These are phyloP conservation scores for Penicillium waksmanii DNA, from an alignment of 495 filamentous ascomycete genomes.

Conservation along the genomic window DNA sequence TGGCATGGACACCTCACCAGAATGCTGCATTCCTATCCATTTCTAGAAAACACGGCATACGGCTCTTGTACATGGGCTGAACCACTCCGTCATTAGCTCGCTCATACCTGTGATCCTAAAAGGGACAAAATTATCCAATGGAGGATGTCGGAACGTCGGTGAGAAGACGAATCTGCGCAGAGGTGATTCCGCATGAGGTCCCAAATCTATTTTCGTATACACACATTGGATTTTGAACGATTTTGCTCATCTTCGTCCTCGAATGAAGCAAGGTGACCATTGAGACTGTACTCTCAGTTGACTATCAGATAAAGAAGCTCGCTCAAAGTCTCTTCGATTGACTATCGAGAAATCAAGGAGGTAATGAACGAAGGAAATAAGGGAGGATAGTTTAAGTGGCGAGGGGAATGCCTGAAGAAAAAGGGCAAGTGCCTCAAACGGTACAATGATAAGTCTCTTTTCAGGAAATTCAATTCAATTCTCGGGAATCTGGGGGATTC, in stretches of 20 bases:
- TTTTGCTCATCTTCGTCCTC: not conserved
- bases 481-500: not conserved
- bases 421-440: not conserved
- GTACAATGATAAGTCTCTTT: not conserved
- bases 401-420: not conserved
- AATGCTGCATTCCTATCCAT: slow-evolving; percentile 1
- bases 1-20: not conserved
- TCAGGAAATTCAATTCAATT: slow-evolving; percentile 1
- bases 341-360: too few species aligned
- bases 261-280: not conserved
- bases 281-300: too few species aligned
- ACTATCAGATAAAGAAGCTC: too few species aligned
- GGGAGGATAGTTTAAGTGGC: not conserved
- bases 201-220: too few species aligned
- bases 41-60: not conserved
- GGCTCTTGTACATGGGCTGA: not conserved
- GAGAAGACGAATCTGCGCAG: not conserved
- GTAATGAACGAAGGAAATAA: not conserved
- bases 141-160: not conserved
- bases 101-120: not conserved
- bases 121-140: not conserved
- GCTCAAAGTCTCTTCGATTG: too few species aligned
- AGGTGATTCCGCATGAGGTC: too few species aligned
- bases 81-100: not conserved
- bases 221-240: not conserved